Conservation (phyloP, 331 rosid species). For the Erythrophleum ivorense region DNA sequence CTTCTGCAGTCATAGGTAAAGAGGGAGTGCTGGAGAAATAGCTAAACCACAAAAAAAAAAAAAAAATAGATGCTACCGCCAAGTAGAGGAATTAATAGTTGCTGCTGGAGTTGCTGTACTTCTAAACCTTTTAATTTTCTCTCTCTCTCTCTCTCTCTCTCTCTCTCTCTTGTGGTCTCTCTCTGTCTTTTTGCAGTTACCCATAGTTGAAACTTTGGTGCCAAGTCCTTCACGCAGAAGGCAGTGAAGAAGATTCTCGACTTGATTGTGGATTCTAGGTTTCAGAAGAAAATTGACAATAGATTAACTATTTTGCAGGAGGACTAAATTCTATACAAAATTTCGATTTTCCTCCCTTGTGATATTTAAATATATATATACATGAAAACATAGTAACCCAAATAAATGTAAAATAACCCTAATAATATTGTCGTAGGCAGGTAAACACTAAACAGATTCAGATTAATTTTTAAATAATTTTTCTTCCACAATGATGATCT, state of each 20-base stretch:
- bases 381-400: slow-evolving; percentile 3
- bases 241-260: slow-evolving; percentile 42
- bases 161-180: slow-evolving; percentile 6
- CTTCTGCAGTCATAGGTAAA: slow-evolving; percentile 90
- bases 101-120: slow-evolving; percentile 54
- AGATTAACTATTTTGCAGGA: slow-evolving; percentile 16
- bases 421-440: slow-evolving; percentile 27
- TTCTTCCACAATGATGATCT: slow-evolving; percentile 22
- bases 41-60: background rate
- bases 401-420: slow-evolving; percentile 35
- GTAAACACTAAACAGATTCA: slow-evolving; percentile 20
- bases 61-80: slow-evolving; percentile 10
- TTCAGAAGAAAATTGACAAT: slow-evolving; percentile 27
- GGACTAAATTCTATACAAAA: slow-evolving; percentile 12
- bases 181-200: slow-evolving; percentile 29
- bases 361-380: slow-evolving; percentile 14
- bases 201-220: slow-evolving; percentile 39
- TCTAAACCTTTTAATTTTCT: slow-evolving; percentile 40
- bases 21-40: slow-evolving; percentile 17
- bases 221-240: slow-evolving; percentile 35
- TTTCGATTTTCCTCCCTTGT: slow-evolving; percentile 26
- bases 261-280: slow-evolving; percentile 40
- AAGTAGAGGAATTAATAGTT: slow-evolving; percentile 40
- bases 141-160: background rate
- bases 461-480: slow-evolving; percentile 31